phyloP scores from a whole-genome alignment of 1,284 basidiomycete genomes.

The Inonotus obliquus region DNA sequence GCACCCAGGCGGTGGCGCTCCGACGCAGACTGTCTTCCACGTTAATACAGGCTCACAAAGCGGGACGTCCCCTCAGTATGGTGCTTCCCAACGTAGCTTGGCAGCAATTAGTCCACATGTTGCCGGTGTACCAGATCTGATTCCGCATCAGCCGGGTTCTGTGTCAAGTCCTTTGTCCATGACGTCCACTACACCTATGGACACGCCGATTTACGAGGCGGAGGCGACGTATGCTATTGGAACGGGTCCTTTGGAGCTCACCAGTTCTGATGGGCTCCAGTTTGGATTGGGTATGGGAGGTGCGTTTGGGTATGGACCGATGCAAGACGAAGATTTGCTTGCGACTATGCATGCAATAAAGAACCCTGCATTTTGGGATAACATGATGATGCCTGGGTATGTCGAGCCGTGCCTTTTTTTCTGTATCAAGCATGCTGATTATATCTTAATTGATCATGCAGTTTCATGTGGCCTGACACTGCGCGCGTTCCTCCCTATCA shows the following conservation, averaged over 20 bases:
- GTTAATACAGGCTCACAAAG: slow-evolving; percentile 5
- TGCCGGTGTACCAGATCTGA: slow-evolving; percentile 7
- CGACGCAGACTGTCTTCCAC: slow-evolving; percentile 23
- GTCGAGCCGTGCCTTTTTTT: not conserved
- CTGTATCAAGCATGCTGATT: not conserved
- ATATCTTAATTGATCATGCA: not conserved
- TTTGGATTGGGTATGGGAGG: slow-evolving; percentile 8
- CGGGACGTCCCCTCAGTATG: slow-evolving; percentile 13
- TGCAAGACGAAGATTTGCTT: slow-evolving; percentile 50
- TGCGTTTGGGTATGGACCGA: slow-evolving; percentile 22
- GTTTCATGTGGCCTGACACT: slow-evolving; percentile 18
- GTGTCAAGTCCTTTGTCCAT: slow-evolving; percentile 12
- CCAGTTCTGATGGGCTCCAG: slow-evolving; percentile 12
- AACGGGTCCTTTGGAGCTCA: slow-evolving; percentile 17
- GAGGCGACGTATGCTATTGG: slow-evolving; percentile 39
- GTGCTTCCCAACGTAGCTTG: slow-evolving; percentile 6
- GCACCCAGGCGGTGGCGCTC: slow-evolving; percentile 29
- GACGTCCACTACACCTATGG: slow-evolving; percentile 18
- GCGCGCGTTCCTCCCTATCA: not conserved
- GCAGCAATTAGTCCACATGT: not conserved
- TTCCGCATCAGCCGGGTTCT: slow-evolving; percentile 26
- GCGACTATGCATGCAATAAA: slow-evolving; percentile 70
- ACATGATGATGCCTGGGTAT: slow-evolving; percentile 80
- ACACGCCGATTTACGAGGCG: slow-evolving; percentile 37
- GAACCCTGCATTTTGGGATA: slow-evolving; percentile 67